Conservation (phyloP, 2,329 filamentous ascomycete genomes). For the Exutisphaerella laricina region DNA sequence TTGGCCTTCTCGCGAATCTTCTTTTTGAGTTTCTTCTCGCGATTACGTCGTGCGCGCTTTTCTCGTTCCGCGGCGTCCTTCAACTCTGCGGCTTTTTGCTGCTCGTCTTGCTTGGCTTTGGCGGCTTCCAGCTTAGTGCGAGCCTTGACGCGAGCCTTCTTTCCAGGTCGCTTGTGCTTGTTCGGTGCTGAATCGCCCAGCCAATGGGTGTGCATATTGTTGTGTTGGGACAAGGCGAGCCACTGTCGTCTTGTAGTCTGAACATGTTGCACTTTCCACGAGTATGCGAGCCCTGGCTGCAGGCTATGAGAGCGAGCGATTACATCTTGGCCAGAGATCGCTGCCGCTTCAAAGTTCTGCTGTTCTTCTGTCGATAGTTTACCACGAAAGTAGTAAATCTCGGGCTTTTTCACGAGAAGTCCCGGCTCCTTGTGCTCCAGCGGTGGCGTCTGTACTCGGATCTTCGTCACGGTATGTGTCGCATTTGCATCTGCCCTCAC, state of each 20-base stretch:
- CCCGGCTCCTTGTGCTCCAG: slow-evolving; percentile 12
- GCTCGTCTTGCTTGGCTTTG: slow-evolving; percentile 21
- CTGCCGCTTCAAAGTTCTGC: slow-evolving; percentile 12
- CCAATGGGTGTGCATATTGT: slow-evolving; percentile 11
- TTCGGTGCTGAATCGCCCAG: not conserved
- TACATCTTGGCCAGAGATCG: slow-evolving; percentile 18
- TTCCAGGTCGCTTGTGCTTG: slow-evolving; percentile 29
- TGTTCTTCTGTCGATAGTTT: slow-evolving; percentile 1
- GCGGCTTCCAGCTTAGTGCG: slow-evolving; percentile 23
- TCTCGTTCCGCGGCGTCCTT: slow-evolving; percentile 30
- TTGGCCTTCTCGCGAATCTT: slow-evolving; percentile 32
- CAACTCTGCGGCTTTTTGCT: slow-evolving; percentile 22
- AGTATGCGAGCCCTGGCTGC: slow-evolving; percentile 19
- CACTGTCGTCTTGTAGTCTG: slow-evolving; percentile 14
- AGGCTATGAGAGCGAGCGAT: slow-evolving; percentile 5
- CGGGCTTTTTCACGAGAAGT: slow-evolving; percentile 14
- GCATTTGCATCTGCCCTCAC: not conserved
- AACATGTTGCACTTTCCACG: slow-evolving; percentile 22
- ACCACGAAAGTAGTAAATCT: slow-evolving; percentile 20
- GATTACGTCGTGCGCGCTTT: slow-evolving; percentile 31
- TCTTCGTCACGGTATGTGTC: slow-evolving; percentile 13
- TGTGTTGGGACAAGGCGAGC: slow-evolving; percentile 1
- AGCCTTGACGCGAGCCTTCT: slow-evolving; percentile 29
- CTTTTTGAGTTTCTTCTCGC: slow-evolving; percentile 35
- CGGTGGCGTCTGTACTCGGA: slow-evolving; percentile 21